Base-by-base conservation (phyloP, 495 filamentous ascomycete genomes). In the Penicillium antarcticum region DNA sequence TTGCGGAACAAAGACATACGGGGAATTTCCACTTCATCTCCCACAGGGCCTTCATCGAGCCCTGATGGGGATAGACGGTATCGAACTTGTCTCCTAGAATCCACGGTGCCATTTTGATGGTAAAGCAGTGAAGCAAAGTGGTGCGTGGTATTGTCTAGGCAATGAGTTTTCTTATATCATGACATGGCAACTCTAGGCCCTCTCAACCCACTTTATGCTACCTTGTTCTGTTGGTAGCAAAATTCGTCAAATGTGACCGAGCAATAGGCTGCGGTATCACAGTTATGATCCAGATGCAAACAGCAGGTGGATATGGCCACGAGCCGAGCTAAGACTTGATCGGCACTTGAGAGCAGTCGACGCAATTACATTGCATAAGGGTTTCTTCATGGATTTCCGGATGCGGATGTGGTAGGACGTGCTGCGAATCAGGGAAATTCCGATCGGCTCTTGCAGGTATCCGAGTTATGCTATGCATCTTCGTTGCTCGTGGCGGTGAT, bases 1-100 rank as follows among this genome's bases (percentile, higher is more conserved):
- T 21, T 13, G 29, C 12, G 34, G 35, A 18, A 2, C 11, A 3
- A 24, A n/a, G 23, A 61, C 78, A 29, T 71, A 87, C 86, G 4
- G 81, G 83, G 50, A 82, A 76, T 67, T 84, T 83, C 88, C 87
- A 92, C 66, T 89, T 89, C 4, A 83, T 84, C 69, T 90, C 86
- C 88, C 88, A 92, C 36, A 92, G 70, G 31, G 82, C 80, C 65
- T 83, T 73, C 61, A 88, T 85, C 17, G 81, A 83, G n/a, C 84
- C 77, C 57, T 91, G 85, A 64, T 92, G 88, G 40, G 67, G 57
- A 58, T 71, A 72, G 45, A 68, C 63, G 8, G 67, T 62, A 46
- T 69, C 52, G 44, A 74, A 74, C 17, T 56, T 60, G 14, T 69
- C 66, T 38, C 71, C 71, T 14, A 72, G 52, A 24, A 74, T 72